Percentiles rank a stretch among this genome's conserved stretches.
These are phyloP conservation scores for Thecamonas trahens DNA, from an alignment of 78 protist species.

Conservation along the genomic window DNA sequence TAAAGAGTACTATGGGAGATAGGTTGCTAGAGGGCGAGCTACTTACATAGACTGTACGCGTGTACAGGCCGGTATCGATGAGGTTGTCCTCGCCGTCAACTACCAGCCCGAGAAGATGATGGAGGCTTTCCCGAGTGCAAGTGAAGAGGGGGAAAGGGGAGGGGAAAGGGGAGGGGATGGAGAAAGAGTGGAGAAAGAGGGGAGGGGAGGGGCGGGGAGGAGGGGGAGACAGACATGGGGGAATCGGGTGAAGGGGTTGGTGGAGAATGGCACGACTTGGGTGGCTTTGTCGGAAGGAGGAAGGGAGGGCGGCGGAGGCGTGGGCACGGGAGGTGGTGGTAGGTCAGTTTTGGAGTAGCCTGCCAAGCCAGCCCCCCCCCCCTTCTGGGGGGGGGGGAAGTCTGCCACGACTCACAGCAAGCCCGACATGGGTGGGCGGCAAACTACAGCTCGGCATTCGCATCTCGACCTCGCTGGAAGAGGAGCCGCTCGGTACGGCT, in stretches of 20 bases:
- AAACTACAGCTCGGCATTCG: conserved; percentile 45
- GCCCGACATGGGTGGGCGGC: too few relatives aligned
- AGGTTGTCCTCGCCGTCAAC: conserved; percentile 83
- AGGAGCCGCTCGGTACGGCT: conserved; percentile 77
- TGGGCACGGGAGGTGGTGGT: too few relatives aligned
- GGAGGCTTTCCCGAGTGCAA: neutral
- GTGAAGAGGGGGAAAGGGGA: neutral
- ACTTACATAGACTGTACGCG: neutral
- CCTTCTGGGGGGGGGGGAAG: too few relatives aligned
- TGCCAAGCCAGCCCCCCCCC: too few relatives aligned
- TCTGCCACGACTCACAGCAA: too few relatives aligned
- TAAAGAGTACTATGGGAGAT: neutral
- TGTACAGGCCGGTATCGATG: conserved; percentile 72
- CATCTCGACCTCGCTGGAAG: conserved; percentile 70
- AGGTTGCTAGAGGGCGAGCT: neutral
- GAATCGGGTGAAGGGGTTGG: too few relatives aligned
- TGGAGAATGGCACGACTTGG: too few relatives aligned
- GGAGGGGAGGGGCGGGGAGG: too few relatives aligned
- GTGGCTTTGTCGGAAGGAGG: too few relatives aligned
- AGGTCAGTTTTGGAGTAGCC: too few relatives aligned
- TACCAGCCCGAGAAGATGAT: conserved; percentile 81
- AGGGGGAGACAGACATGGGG: neutral
- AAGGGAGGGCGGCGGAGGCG: too few relatives aligned
- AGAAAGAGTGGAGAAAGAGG: neutral
- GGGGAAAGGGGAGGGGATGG: neutral